Evolutionary conservation across 495 filamentous ascomycete species (phyloP).

Genomic region (Wilcoxina mikolae): DNA sequence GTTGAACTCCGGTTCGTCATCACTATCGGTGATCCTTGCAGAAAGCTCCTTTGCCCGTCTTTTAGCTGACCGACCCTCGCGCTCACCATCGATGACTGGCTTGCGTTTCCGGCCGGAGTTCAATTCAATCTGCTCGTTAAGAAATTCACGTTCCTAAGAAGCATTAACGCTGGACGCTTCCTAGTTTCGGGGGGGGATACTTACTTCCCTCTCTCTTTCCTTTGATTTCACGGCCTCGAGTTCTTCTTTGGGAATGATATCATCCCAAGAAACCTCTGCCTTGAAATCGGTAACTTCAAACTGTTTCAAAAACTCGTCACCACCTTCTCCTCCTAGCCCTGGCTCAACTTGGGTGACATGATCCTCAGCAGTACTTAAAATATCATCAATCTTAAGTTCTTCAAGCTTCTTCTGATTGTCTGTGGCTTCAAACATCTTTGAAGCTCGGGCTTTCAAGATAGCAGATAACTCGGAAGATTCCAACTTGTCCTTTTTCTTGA

Average conservation of each 20-base stretch:
- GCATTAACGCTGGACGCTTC: constrained; percentile 6
- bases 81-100: constrained; percentile 44
- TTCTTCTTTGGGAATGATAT: constrained; percentile 91
- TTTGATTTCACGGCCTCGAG: constrained; percentile 77
- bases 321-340: constrained; percentile 78
- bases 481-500: constrained; percentile 50
- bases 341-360: constrained; percentile 81
- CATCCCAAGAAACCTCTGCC: constrained; percentile 84
- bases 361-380: constrained; percentile 88
- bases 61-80: constrained; percentile 78
- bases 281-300: constrained; percentile 45
- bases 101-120: constrained; percentile 77
- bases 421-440: constrained; percentile 89
- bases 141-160: constrained; percentile 54
- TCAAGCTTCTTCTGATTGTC: constrained; percentile 92
- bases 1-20: constrained; percentile 40
- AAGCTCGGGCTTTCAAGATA: constrained; percentile 28
- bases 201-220: constrained; percentile 48
- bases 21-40: constrained; percentile 33
- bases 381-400: constrained; percentile 94
- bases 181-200: neutral
- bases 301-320: constrained; percentile 85
- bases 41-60: constrained; percentile 60
- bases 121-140: constrained; percentile 67
- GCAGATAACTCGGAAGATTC: constrained; percentile 31